Conservation (phyloP, 2,329 filamentous ascomycete species). For the Tothia fuscella region DNA sequence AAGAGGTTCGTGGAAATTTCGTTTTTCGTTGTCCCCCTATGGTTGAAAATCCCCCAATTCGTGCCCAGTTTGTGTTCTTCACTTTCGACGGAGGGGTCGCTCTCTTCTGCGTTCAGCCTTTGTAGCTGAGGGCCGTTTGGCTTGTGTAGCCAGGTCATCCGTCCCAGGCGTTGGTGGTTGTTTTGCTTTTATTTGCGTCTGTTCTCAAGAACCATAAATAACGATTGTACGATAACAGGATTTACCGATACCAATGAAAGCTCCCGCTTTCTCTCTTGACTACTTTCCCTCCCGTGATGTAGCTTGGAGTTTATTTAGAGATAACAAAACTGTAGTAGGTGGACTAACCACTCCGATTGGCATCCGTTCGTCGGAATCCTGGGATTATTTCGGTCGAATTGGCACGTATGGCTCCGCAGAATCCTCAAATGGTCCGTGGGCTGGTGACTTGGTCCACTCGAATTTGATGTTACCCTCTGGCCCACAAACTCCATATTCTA, state of each 20-base stretch:
- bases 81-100: too few species aligned
- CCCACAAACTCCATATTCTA: conserved; percentile 40
- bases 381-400: conserved; percentile 19
- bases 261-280: conserved; percentile 35
- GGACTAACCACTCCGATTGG: not conserved
- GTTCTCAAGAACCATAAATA: conserved; percentile 3
- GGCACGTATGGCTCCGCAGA: conserved; percentile 36
- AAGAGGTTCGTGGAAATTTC: conserved; percentile 12
- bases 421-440: conserved; percentile 40
- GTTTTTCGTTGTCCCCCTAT: too few species aligned
- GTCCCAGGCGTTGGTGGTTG: too few species aligned
- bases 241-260: conserved; percentile 30
- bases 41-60: too few species aligned
- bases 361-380: conserved; percentile 14
- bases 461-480: conserved; percentile 23
- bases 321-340: conserved; percentile 14
- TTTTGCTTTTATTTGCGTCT: too few species aligned
- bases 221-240: conserved; percentile 14
- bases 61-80: too few species aligned
- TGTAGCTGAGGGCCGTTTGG: too few species aligned
- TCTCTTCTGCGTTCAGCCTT: too few species aligned
- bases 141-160: too few species aligned
- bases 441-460: conserved; percentile 26
- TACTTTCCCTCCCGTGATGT: conserved; percentile 33
- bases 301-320: conserved; percentile 31